These are phyloP conservation scores for Sinapis alba DNA, from an alignment of 441 rosid genomes.

Conservation along the genomic window DNA sequence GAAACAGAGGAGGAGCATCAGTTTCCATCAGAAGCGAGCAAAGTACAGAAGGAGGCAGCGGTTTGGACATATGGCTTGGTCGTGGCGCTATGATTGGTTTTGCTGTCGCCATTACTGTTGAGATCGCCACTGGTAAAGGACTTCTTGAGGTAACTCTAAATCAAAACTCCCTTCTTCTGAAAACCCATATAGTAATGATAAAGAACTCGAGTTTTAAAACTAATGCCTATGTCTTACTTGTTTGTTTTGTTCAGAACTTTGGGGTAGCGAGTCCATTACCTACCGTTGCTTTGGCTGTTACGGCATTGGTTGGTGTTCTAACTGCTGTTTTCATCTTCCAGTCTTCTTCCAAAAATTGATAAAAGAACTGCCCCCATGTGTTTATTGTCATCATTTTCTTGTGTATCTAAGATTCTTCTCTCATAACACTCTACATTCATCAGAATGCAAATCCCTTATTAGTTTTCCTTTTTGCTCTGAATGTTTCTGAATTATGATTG, in stretches of 20 bases:
- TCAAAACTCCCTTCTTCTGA: background rate
- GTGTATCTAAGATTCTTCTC: slow-evolving; percentile 5
- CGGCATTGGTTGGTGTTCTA: slow-evolving; percentile 78
- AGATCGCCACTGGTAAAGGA: slow-evolving; percentile 84
- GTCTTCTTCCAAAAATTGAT: slow-evolving; percentile 70
- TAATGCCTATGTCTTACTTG: background rate
- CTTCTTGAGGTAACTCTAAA: slow-evolving; percentile 65
- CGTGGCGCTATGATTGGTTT: slow-evolving; percentile 91
- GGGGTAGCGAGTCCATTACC: slow-evolving; percentile 83
- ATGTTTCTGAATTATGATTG: slow-evolving; percentile 5
- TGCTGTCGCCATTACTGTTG: slow-evolving; percentile 72
- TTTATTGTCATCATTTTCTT: slow-evolving; percentile 13
- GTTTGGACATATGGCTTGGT: slow-evolving; percentile 88
- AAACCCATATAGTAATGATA: background rate
- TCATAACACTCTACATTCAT: slow-evolving; percentile 9
- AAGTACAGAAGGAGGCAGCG: slow-evolving; percentile 50
- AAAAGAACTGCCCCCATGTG: background rate
- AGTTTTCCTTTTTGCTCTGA: background rate
- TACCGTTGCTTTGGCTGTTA: slow-evolving; percentile 77
- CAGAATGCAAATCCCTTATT: background rate
- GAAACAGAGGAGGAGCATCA: slow-evolving; percentile 46
- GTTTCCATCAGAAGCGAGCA: slow-evolving; percentile 73
- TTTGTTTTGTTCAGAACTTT: slow-evolving; percentile 63
- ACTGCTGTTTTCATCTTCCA: slow-evolving; percentile 83
- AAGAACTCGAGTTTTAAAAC: background rate